Percentiles rank a stretch among this genome's conserved stretches.
Evolutionary conservation across 2,329 filamentous ascomycete genomes (phyloP).

Genomic region (Pseudocercospora eumusae): DNA sequence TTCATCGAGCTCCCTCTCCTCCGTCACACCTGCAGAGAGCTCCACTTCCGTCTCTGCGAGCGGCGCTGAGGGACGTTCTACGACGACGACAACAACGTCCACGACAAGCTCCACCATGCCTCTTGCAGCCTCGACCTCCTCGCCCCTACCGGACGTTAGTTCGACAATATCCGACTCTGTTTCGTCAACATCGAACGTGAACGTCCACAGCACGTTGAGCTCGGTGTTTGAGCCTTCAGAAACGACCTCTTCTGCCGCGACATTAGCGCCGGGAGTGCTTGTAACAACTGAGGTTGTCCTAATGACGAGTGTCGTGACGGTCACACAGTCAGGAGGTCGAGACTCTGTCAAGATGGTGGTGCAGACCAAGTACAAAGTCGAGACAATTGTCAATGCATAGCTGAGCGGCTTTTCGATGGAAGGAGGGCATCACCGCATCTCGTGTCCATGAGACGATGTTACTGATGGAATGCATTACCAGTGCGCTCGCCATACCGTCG

Average conservation of each 20-base stretch:
- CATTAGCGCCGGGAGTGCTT: neutral
- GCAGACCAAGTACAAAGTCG: neutral
- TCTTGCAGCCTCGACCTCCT: neutral
- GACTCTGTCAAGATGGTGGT: neutral
- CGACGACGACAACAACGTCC: constrained; percentile 22
- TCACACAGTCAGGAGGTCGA: neutral
- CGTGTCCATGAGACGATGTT: neutral
- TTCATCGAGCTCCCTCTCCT: constrained; percentile 20
- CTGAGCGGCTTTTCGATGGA: neutral
- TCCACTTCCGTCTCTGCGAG: constrained; percentile 26
- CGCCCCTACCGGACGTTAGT: neutral
- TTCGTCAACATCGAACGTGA: neutral
- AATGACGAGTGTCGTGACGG: constrained; percentile 7
- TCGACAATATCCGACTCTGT: neutral
- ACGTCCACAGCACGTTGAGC: no score
- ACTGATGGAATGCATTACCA: neutral
- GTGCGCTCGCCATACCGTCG: neutral
- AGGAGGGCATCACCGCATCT: neutral
- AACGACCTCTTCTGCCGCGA: neutral
- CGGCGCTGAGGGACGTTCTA: constrained; percentile 25
- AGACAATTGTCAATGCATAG: no score
- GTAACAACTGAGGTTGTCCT: constrained; percentile 3
- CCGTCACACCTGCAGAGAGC: constrained; percentile 24
- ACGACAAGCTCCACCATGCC: constrained; percentile 7
- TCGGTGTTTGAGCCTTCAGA: neutral